phyloP scores from a whole-genome alignment of 192 early-diverging fungal species.

The Mycoemilia scoparia region DNA sequence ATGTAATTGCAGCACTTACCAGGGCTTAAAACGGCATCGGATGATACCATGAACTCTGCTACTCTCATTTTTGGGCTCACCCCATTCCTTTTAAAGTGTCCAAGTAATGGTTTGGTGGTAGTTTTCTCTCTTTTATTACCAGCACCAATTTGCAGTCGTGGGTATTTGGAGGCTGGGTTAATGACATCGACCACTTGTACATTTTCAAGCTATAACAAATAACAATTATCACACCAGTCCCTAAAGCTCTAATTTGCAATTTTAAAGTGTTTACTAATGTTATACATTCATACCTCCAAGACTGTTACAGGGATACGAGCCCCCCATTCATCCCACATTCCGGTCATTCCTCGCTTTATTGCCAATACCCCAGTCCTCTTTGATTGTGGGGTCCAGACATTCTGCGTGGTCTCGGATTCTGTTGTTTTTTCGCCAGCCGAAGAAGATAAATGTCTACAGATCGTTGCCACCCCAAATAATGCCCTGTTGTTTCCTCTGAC shows the following conservation, averaged over 20 bases:
- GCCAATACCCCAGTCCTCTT: slow-evolving; percentile 65
- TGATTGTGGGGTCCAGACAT: slow-evolving; percentile 28
- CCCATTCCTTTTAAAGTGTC: slow-evolving; percentile 52
- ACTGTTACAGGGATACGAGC: slow-evolving; percentile 77
- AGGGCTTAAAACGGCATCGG: slow-evolving; percentile 68
- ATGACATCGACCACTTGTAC: slow-evolving; percentile 47
- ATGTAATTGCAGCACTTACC: too few relatives aligned
- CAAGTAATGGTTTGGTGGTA: slow-evolving; percentile 48
- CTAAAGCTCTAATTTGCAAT: too few relatives aligned
- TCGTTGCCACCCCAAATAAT: too few relatives aligned
- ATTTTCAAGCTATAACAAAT: slow-evolving; percentile 48
- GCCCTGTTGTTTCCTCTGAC: too few relatives aligned
- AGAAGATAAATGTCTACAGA: too few relatives aligned
- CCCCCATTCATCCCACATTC: slow-evolving; percentile 89
- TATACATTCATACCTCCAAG: too few relatives aligned
- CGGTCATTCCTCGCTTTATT: slow-evolving; percentile 87
- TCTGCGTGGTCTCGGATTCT: slow-evolving; percentile 18
- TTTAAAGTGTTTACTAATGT: too few relatives aligned
- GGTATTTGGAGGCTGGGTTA: slow-evolving; percentile 7
- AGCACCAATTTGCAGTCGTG: slow-evolving; percentile 49
- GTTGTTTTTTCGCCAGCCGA: too few relatives aligned
- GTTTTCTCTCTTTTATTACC: slow-evolving; percentile 37
- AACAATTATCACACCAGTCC: too few relatives aligned
- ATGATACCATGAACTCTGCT: slow-evolving; percentile 64
- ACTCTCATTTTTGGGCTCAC: slow-evolving; percentile 63